Evolutionary conservation across 192 early-diverging fungal species (phyloP).

Genomic region (Lobulomyces angularis): DNA sequence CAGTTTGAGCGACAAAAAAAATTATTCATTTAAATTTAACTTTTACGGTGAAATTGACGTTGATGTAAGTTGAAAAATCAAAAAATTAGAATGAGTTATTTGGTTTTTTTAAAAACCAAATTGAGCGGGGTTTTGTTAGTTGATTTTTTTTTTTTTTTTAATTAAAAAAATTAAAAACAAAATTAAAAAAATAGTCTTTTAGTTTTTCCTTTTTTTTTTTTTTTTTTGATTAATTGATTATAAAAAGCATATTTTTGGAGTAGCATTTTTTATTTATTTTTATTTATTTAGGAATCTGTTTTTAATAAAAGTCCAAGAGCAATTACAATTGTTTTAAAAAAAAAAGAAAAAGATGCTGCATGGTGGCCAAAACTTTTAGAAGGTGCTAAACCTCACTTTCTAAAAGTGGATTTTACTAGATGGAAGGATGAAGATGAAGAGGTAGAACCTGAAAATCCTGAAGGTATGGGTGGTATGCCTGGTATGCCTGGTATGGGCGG

Average conservation of each 20-base stretch:
- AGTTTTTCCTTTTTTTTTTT: background rate
- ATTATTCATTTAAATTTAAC: constrained; percentile 62
- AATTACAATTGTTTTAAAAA: constrained; percentile 56
- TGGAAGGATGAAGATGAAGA: constrained; percentile 95
- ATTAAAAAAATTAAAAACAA: no score
- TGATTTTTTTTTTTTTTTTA: constrained; percentile 1
- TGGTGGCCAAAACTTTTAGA: constrained; percentile 84
- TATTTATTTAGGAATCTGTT: constrained; percentile 44
- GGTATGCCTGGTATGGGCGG: constrained; percentile 56
- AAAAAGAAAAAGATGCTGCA: constrained; percentile 46
- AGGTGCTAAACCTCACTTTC: constrained; percentile 48
- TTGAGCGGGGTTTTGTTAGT: background rate
- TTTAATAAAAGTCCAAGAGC: constrained; percentile 53
- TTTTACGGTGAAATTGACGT: constrained; percentile 60
- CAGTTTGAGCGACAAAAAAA: constrained; percentile 38
- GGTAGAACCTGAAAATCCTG: constrained; percentile 48
- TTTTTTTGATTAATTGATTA: background rate
- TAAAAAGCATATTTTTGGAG: background rate
- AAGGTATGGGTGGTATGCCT: constrained; percentile 20
- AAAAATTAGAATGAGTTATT: background rate
- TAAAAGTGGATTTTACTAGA: constrained; percentile 82
- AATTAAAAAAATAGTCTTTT: background rate
- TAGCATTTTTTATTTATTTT: background rate
- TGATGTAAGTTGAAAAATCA: constrained; percentile 35
- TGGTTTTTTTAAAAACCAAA: background rate